phyloP scores from a whole-genome alignment of 768 basidiomycete genomes.

The Pleurotus eryngii region DNA sequence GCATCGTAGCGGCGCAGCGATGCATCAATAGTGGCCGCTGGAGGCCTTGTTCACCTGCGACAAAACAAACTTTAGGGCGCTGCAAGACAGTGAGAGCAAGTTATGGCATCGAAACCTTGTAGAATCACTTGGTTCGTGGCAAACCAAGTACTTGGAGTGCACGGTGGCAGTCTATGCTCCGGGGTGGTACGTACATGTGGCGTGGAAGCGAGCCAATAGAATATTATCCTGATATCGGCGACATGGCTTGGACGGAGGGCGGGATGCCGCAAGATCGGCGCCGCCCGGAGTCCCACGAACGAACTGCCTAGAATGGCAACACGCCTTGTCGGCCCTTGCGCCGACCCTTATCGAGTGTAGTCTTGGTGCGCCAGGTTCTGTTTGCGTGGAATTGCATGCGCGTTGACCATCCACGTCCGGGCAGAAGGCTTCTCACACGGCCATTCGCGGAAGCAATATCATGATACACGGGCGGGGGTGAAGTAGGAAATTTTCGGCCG shows the following conservation, averaged over 20 bases:
- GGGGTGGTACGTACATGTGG: not conserved
- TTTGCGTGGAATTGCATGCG: no score
- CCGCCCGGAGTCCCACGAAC: not conserved
- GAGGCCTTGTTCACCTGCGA: no score
- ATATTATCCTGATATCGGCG: not conserved
- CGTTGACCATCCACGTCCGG: no score
- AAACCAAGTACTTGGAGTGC: no score
- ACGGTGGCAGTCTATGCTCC: no score
- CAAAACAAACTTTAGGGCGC: no score
- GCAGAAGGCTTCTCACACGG: not conserved
- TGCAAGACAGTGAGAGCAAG: no score
- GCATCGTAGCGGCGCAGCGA: no score
- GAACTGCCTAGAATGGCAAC: not conserved
- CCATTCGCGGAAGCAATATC: not conserved
- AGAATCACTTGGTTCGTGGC: no score
- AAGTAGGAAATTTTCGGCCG: conserved; percentile 7
- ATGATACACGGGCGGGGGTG: not conserved
- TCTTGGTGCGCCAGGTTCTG: no score
- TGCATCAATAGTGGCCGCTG: no score
- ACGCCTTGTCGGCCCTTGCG: not conserved
- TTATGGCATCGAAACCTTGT: no score
- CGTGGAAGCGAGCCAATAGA: not conserved
- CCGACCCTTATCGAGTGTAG: not conserved
- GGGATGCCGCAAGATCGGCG: not conserved
- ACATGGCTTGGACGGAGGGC: not conserved